Evolutionary conservation across 306 rosid genomes (phyloP).

Genomic region (Myrica gale): DNA sequence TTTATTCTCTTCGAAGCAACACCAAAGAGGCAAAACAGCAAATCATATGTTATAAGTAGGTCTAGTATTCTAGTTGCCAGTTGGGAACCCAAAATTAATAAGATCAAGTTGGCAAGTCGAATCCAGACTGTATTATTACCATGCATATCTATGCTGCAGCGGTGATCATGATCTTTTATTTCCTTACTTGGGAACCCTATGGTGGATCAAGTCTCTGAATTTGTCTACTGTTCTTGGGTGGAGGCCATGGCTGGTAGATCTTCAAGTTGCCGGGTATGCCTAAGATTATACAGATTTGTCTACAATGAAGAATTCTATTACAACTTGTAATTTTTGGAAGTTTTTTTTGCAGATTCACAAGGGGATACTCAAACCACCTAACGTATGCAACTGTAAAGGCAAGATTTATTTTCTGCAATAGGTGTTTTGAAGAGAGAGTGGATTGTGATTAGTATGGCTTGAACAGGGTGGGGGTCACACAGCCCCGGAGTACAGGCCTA

Average conservation of each 20-base stretch:
- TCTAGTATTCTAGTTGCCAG: too few relatives aligned
- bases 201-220: slow-evolving; percentile 53
- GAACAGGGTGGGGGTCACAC: slow-evolving; percentile 28
- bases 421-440: too few relatives aligned
- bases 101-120: too few relatives aligned
- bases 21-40: background rate
- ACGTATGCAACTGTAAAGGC: slow-evolving; percentile 53
- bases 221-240: slow-evolving; percentile 36
- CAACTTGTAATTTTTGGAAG: background rate
- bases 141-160: slow-evolving; percentile 17
- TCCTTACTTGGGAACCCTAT: slow-evolving; percentile 45
- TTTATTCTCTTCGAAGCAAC: background rate
- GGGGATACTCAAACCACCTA: slow-evolving; percentile 36
- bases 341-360: slow-evolving; percentile 7
- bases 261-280: slow-evolving; percentile 49
- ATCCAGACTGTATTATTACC: too few relatives aligned
- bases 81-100: too few relatives aligned
- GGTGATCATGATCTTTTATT: slow-evolving; percentile 48
- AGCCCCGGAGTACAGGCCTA: slow-evolving; percentile 26
- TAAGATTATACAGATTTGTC: background rate
- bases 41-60: background rate
- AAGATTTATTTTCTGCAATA: background rate
- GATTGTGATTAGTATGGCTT: too few relatives aligned
- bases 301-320: background rate
- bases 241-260: slow-evolving; percentile 47